phyloP scores from a whole-genome alignment of 148 eudicot genomes.

The Pharnaceum exiguum region DNA sequence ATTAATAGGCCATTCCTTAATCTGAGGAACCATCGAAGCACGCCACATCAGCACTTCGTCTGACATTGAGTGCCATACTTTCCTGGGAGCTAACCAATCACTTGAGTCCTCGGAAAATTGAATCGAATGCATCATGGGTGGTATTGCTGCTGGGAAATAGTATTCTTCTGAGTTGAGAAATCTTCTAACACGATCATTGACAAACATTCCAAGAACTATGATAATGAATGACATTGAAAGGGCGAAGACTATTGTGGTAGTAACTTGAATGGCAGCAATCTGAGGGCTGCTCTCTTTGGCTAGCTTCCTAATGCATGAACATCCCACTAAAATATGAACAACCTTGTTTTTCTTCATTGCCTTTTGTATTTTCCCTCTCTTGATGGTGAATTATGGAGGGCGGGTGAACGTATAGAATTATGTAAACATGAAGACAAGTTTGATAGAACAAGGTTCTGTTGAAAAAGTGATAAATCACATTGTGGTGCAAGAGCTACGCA shows the following conservation, averaged over 20 bases:
- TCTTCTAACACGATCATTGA: constrained; percentile 36
- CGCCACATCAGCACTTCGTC: constrained; percentile 60
- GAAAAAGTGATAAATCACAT: too few relatives aligned
- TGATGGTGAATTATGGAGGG: neutral
- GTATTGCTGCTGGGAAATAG: constrained; percentile 21
- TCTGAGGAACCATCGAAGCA: constrained; percentile 53
- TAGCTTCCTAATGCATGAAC: constrained; percentile 25
- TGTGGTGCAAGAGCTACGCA: too few relatives aligned
- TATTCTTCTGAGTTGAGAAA: constrained; percentile 38
- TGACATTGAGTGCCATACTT: constrained; percentile 50
- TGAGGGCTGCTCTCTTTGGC: constrained; percentile 31
- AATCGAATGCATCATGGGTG: neutral
- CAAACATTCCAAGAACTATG: constrained; percentile 41
- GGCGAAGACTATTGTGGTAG: constrained; percentile 46
- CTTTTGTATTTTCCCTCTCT: neutral
- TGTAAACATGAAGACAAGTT: too few relatives aligned
- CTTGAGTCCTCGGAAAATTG: neutral
- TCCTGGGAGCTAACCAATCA: constrained; percentile 26
- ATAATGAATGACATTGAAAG: constrained; percentile 44
- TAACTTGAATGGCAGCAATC: constrained; percentile 45
- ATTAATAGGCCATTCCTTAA: constrained; percentile 33
- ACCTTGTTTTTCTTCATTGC: constrained; percentile 8
- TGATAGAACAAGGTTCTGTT: too few relatives aligned
- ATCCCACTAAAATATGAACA: neutral
- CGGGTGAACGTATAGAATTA: neutral